phyloP scores from a whole-genome alignment of 306 rosid genomes.

The Gynostemma pentaphyllum region DNA sequence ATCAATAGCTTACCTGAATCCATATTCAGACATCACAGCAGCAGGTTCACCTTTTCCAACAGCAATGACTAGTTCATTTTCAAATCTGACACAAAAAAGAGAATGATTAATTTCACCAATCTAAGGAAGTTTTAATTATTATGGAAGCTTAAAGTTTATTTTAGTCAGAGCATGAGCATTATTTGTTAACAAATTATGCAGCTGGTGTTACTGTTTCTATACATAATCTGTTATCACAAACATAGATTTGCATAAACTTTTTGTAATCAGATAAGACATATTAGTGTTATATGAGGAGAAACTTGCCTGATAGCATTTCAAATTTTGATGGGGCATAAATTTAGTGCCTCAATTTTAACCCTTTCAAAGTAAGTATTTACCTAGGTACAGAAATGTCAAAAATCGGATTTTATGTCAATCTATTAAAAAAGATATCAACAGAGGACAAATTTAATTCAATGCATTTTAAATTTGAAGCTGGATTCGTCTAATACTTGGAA shows the following conservation, averaged over 20 bases:
- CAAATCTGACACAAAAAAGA: constrained; percentile 34
- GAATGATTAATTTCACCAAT: background rate
- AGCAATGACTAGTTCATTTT: constrained; percentile 66
- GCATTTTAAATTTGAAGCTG: background rate
- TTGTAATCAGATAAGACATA: background rate
- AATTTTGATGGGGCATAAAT: background rate
- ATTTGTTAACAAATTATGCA: background rate
- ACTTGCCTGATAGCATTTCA: background rate
- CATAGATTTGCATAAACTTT: background rate
- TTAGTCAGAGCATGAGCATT: background rate
- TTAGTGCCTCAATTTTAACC: background rate
- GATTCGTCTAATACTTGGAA: background rate
- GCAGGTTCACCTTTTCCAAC: constrained; percentile 96
- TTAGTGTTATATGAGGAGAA: background rate
- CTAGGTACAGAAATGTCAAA: background rate
- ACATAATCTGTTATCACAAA: background rate
- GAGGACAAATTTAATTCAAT: background rate
- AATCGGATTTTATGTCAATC: background rate
- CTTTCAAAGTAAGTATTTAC: background rate
- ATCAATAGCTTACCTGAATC: constrained; percentile 50
- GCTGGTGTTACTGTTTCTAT: background rate
- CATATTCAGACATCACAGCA: constrained; percentile 77
- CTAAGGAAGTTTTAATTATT: background rate
- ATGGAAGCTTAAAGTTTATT: background rate
- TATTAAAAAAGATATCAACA: background rate